A percentile compares a stretch with the other conserved stretches of the same genome.
phyloP scores from a whole-genome alignment of 2,329 filamentous ascomycete species.

The Lachnellula subtilissima region DNA sequence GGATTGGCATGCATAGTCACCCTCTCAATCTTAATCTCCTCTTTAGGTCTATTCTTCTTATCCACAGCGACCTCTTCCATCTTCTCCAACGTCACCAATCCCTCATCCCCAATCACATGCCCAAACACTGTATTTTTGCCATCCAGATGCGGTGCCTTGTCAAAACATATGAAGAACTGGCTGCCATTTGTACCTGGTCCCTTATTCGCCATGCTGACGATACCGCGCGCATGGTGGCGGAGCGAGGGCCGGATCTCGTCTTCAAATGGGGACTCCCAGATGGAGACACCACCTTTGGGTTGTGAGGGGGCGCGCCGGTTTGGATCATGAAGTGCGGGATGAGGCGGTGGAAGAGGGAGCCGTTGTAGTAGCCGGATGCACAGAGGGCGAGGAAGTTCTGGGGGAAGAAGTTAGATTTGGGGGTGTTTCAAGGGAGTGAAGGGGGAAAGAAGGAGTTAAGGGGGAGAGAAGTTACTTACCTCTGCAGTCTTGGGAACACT shows the following conservation, averaged over 20 bases:
- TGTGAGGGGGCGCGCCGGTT: constrained; percentile 60
- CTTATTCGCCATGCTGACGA: constrained; percentile 76
- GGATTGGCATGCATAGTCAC: constrained; percentile 78
- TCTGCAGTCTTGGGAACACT: constrained; percentile 89
- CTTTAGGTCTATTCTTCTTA: constrained; percentile 70
- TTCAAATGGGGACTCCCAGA: constrained; percentile 70
- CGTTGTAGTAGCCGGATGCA: constrained; percentile 71
- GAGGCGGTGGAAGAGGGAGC: constrained; percentile 72
- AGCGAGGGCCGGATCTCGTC: constrained; percentile 74
- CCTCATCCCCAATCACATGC: constrained; percentile 62
- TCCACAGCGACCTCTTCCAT: constrained; percentile 71
- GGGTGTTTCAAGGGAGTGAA: background rate
- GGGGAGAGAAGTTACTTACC: constrained; percentile 39
- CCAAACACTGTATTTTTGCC: constrained; percentile 83
- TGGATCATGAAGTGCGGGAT: constrained; percentile 81
- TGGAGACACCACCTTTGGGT: constrained; percentile 65
- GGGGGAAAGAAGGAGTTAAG: background rate
- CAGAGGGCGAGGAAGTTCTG: constrained; percentile 86
- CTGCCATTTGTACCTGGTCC: constrained; percentile 68
- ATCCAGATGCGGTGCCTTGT: constrained; percentile 74
- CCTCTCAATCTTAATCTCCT: constrained; percentile 59
- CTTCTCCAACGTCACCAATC: constrained; percentile 60
- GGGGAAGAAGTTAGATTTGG: constrained; percentile 10
- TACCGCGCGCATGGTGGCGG: constrained; percentile 62
- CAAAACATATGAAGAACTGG: constrained; percentile 79